Base-by-base conservation (phyloP, 805 yeast genomes). In the Lipomyces lipofer region DNA sequence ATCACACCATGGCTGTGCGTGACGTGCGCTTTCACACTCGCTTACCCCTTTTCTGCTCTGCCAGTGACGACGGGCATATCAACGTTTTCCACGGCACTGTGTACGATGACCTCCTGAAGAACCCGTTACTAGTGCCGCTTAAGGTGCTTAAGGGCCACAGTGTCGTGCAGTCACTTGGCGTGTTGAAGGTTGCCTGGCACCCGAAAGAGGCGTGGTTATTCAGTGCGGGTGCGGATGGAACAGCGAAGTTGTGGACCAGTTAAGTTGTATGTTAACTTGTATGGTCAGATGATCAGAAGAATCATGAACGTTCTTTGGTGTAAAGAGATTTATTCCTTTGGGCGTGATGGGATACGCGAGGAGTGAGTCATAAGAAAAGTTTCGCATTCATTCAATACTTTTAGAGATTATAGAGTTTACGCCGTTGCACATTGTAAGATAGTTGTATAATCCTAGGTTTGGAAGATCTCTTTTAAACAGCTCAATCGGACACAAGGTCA, bases 131-230 rank as follows among this genome's bases (percentile, higher is more conserved):
- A 65, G 99, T 94, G 43, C 99, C 99, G 51, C 79, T 94, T 73
- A 94, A 94, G 81, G 90, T 91, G 68, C 77, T 94, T 68, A 82
- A 85, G 42, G 99, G 98, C 9, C 99, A 94, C 73, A 84, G 85
- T 69, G 79, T 89, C 44, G 75, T 82, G 19, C 81, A 81, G 64
- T 85, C 86, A 67, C 74, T 94, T 53, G 99, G 99, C 67, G 95
- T 94, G 13, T 77, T 94, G 67, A 86, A 84, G 67, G 80, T 86
- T 46, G 81, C 81, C 47, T 94, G 99, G 99, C 99, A 94, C 77
- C 98, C 98, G 62, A 83, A 85, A 65, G 98, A 94, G 73, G 97
- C 99, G 0, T 94, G 99, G 99, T 77, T 94, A 67, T 90, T 94
- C 71, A 85, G 94, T 68, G 88, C 96, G 9, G 99, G 98, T 65